Conservation (phyloP, 1,284 basidiomycete genomes). For the Malassezia globosa region DNA sequence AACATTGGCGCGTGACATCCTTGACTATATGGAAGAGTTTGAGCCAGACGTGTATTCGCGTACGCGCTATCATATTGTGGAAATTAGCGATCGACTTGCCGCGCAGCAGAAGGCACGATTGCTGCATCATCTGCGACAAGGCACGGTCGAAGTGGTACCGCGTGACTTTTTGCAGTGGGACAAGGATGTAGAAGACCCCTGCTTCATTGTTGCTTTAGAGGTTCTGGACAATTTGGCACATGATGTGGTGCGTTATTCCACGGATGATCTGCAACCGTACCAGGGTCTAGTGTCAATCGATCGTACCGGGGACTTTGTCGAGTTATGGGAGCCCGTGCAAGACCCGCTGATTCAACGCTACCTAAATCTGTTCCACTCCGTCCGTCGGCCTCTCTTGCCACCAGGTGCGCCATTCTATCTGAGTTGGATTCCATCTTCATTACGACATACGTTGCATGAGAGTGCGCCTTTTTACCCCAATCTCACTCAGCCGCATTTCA, state of each 20-base stretch:
- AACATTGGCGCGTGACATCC: conserved; percentile 75
- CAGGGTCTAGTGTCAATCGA: conserved; percentile 77
- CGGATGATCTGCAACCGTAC: conserved; percentile 60
- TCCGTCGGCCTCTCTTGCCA: not conserved
- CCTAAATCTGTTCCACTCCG: conserved; percentile 30
- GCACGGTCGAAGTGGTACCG: conserved; percentile 63
- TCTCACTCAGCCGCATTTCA: conserved; percentile 73
- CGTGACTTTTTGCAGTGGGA: conserved; percentile 82
- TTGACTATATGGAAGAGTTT: conserved; percentile 64
- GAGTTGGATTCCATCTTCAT: conserved; percentile 54
- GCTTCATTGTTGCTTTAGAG: conserved; percentile 87
- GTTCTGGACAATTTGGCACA: conserved; percentile 97
- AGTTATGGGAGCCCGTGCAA: conserved; percentile 69
- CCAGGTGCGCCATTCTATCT: conserved; percentile 52
- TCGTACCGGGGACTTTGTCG: conserved; percentile 69
- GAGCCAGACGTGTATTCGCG: conserved; percentile 85
- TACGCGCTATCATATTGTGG: conserved; percentile 81
- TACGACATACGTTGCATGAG: conserved; percentile 20
- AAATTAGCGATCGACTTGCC: conserved; percentile 74
- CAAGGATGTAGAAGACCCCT: conserved; percentile 63
- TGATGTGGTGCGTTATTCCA: conserved; percentile 82
- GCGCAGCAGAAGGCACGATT: conserved; percentile 55
- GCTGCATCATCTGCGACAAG: conserved; percentile 23
- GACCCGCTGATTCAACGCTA: conserved; percentile 73
- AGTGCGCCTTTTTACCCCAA: conserved; percentile 65